A percentile compares a stretch with the other conserved stretches of the same genome.
phyloP scores from a whole-genome alignment of 73 alveolate species.

The Stentor coeruleus region DNA sequence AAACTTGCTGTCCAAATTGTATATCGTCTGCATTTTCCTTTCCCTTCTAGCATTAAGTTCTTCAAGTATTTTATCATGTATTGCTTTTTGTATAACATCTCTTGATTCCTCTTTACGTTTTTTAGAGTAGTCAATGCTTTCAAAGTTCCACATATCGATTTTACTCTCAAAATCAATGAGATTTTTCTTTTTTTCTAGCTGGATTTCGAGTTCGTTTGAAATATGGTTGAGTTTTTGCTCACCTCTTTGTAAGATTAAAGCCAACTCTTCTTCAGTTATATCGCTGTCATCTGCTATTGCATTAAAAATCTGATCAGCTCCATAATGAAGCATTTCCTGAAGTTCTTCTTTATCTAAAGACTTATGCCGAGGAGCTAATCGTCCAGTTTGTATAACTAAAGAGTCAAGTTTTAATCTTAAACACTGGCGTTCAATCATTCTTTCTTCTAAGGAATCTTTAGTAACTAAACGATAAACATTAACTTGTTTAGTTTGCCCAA shows the following conservation, averaged over 20 bases:
- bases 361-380: constrained; percentile 36
- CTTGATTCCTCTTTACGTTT: constrained; percentile 80
- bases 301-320: constrained; percentile 68
- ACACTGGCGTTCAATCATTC: constrained; percentile 67
- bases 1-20: constrained; percentile 30
- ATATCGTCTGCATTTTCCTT: constrained; percentile 36
- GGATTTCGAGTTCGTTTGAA: constrained; percentile 3
- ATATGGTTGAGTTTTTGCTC: constrained; percentile 70
- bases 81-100: constrained; percentile 54
- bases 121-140: constrained; percentile 84
- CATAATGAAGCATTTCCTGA: constrained; percentile 50
- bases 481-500: constrained; percentile 73
- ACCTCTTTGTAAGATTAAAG: constrained; percentile 59
- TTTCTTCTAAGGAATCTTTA: constrained; percentile 58
- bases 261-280: constrained; percentile 13
- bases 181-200: constrained; percentile 16
- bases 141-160: constrained; percentile 84
- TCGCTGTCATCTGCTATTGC: constrained; percentile 29
- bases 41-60: constrained; percentile 44
- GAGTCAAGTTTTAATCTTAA: constrained; percentile 62
- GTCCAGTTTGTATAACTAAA: constrained; percentile 51
- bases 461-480: constrained; percentile 59
- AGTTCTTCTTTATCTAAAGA: constrained; percentile 57
- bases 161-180: constrained; percentile 15
- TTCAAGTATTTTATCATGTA: constrained; percentile 38